phyloP scores from a whole-genome alignment of 1,284 basidiomycete genomes.

The Cryptococcus hybrid region DNA sequence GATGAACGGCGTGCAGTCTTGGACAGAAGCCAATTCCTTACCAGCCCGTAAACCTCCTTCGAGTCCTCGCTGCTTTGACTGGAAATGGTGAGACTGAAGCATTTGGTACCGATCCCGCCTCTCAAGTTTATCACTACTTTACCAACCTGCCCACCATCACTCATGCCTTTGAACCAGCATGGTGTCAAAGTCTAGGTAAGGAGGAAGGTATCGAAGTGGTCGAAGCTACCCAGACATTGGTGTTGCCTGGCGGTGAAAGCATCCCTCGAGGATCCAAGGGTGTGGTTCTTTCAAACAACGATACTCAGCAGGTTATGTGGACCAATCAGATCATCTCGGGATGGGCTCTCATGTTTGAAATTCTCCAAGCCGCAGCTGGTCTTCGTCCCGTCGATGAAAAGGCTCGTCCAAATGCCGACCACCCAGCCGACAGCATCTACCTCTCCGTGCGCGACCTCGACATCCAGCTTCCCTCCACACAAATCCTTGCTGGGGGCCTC shows the following conservation, averaged over 20 bases:
- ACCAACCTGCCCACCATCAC: conserved; percentile 30
- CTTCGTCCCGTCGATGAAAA: conserved; percentile 17
- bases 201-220: conserved; percentile 21
- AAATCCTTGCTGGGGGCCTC: conserved; percentile 29
- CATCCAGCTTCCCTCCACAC: conserved; percentile 18
- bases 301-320: conserved; percentile 18
- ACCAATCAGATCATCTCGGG: conserved; percentile 26
- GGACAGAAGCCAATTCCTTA: conserved; percentile 31
- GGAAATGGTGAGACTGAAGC: conserved; percentile 17
- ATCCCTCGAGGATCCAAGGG: conserved; percentile 33
- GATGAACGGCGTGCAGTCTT: conserved; percentile 36
- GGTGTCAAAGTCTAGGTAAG: conserved; percentile 15
- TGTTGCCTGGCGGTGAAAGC: conserved; percentile 35
- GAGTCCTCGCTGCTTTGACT: conserved; percentile 30
- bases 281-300: conserved; percentile 12
- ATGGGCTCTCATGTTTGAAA: conserved; percentile 36
- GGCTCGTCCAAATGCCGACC: neutral
- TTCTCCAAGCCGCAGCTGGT: conserved; percentile 31
- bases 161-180: conserved; percentile 13
- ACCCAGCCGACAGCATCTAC: conserved; percentile 8
- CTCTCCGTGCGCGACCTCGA: conserved; percentile 34
- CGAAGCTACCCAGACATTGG: conserved; percentile 22
- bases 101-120: conserved; percentile 21
- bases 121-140: conserved; percentile 35
- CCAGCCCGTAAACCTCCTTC: conserved; percentile 23